A percentile compares a stretch with the other conserved stretches of the same genome.
These are phyloP conservation scores for Yamadazyma triangularis DNA, from an alignment of 1,139 yeast genomes.

Conservation along the genomic window DNA sequence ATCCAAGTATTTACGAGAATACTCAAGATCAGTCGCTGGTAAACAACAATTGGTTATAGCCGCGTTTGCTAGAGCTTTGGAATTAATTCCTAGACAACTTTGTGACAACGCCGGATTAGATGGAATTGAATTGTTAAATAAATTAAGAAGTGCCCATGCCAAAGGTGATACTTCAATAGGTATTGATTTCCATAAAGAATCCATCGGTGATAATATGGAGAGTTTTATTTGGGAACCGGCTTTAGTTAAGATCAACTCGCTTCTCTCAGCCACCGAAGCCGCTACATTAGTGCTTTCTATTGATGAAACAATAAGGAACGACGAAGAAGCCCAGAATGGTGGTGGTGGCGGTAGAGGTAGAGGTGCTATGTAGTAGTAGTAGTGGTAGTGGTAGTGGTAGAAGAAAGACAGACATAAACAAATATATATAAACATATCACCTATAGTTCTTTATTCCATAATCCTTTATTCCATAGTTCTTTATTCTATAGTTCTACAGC, in stretches of 20 bases:
- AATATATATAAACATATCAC: background rate
- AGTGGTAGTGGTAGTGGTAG: slow-evolving; percentile 1
- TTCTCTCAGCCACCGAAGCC: slow-evolving; percentile 96
- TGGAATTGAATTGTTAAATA: slow-evolving; percentile 86
- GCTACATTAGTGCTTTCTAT: slow-evolving; percentile 87
- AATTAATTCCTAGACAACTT: slow-evolving; percentile 92
- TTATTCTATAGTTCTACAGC: too few relatives aligned
- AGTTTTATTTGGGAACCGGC: slow-evolving; percentile 98
- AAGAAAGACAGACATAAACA: background rate
- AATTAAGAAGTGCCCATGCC: slow-evolving; percentile 89
- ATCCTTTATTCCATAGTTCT: too few relatives aligned
- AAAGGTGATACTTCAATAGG: slow-evolving; percentile 92
- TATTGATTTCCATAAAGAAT: slow-evolving; percentile 81
- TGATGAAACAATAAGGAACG: slow-evolving; percentile 90
- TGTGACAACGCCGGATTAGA: slow-evolving; percentile 99
- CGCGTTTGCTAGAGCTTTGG: slow-evolving; percentile 92
- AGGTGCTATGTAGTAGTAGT: slow-evolving; percentile 40
- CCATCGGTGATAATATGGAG: slow-evolving; percentile 78
- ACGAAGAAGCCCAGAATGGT: slow-evolving; percentile 51
- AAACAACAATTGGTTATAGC: slow-evolving; percentile 89
- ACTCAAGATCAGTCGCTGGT: slow-evolving; percentile 85
- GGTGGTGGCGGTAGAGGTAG: slow-evolving; percentile 74
- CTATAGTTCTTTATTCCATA: too few relatives aligned
- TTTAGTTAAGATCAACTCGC: slow-evolving; percentile 88
- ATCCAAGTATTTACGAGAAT: slow-evolving; percentile 82